These are phyloP conservation scores for Penicillium longicatenatum DNA, from an alignment of 495 filamentous ascomycete genomes.

Conservation along the genomic window DNA sequence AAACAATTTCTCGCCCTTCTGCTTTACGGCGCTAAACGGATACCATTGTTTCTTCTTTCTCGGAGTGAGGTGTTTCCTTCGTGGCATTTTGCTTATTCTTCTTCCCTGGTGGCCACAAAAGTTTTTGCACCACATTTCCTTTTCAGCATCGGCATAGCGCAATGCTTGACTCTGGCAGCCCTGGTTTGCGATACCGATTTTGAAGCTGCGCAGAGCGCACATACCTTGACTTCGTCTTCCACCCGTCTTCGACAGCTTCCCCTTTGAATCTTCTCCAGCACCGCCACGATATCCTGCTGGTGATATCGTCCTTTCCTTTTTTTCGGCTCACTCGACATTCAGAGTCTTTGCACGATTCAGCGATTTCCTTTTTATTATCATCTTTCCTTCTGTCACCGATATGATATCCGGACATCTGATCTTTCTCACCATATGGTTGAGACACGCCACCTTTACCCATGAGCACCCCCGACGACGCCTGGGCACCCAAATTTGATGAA, in stretches of 20 bases:
- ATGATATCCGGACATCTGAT: slow-evolving; percentile 15
- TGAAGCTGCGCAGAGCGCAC: slow-evolving; percentile 18
- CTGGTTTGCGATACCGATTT: slow-evolving; percentile 13
- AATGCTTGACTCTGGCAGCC: slow-evolving; percentile 13
- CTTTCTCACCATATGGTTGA: slow-evolving; percentile 2
- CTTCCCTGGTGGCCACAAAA: slow-evolving; percentile 7
- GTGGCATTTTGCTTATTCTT: slow-evolving; percentile 20
- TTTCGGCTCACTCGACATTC: slow-evolving; percentile 9
- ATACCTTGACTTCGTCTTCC: slow-evolving; percentile 9
- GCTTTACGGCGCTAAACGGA: slow-evolving; percentile 19
- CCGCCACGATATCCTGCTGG: slow-evolving; percentile 19
- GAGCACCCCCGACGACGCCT: slow-evolving; percentile 18
- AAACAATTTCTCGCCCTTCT: slow-evolving; percentile 17
- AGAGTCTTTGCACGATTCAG: slow-evolving; percentile 21
- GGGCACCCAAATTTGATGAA: slow-evolving; percentile 19
- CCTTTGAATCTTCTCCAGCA: not conserved
- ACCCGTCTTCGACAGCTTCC: slow-evolving; percentile 3
- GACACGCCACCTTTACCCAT: slow-evolving; percentile 11
- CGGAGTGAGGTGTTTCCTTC: slow-evolving; percentile 29
- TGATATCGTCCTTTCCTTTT: slow-evolving; percentile 29
- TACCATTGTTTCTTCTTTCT: slow-evolving; percentile 23
- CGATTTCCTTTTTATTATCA: slow-evolving; percentile 10
- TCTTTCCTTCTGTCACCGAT: slow-evolving; percentile 11
- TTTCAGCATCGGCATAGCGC: slow-evolving; percentile 13
- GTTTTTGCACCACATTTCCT: slow-evolving; percentile 6